Evolutionary conservation across 306 rosid species (phyloP).

Genomic region (Macrotyloma uniflorum): DNA sequence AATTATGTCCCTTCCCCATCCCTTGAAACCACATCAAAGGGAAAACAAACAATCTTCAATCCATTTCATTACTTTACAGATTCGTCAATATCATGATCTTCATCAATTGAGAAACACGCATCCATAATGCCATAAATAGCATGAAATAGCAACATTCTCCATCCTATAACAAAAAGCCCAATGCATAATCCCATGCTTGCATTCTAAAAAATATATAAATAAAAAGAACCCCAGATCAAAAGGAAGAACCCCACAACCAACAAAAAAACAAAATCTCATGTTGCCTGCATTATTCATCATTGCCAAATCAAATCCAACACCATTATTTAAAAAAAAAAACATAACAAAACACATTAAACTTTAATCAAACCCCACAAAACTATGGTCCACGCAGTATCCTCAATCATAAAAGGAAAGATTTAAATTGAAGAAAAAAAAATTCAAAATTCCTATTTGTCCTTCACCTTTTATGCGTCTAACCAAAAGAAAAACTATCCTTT

Average conservation of each 20-base stretch:
- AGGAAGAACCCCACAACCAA: constrained; percentile 6
- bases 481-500: background rate
- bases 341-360: constrained; percentile 5
- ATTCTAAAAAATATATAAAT: background rate
- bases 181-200: constrained; percentile 11
- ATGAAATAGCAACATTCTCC: background rate
- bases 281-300: constrained; percentile 14
- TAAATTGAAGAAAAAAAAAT: background rate
- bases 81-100: background rate
- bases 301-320: constrained; percentile 34
- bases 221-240: constrained; percentile 23
- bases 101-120: constrained; percentile 9
- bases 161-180: constrained; percentile 14
- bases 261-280: background rate
- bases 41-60: constrained; percentile 4
- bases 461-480: background rate
- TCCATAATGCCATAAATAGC: constrained; percentile 10
- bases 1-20: constrained; percentile 6
- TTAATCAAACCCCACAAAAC: constrained; percentile 26
- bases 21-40: constrained; percentile 7
- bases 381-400: constrained; percentile 3
- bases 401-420: background rate
- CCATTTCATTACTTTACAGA: constrained; percentile 11
- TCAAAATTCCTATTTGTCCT: background rate
- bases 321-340: background rate